Base-by-base conservation (phyloP, 306 rosid genomes). In the Glycine latifolia region DNA sequence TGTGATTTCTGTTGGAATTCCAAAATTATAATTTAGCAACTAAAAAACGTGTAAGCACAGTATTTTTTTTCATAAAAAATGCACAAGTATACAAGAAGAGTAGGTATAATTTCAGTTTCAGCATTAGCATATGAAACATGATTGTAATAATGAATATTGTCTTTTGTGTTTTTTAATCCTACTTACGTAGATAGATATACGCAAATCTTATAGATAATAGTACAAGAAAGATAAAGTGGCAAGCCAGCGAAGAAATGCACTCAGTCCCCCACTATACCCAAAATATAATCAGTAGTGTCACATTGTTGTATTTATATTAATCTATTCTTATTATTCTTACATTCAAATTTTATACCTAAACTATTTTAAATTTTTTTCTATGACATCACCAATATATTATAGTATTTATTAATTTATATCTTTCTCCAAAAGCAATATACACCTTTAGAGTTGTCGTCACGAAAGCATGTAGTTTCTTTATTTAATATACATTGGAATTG, bases 171-270 rank as follows among this genome's bases (percentile, higher is more conserved):
- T 26, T 26, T 26, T 2, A 26, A 26, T 26, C 31, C 31, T 26
- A 1, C 31, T 26, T 2, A 20, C 26, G 26, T 20, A 26, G 2
- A 26, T 26, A 26, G 31, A 26, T 26, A 26, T 26, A 26, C 41
- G 41, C 44, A 39, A 5, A 39, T 39, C 69, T 56, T 63, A 63
- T 33, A 63, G 41, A 60, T 39, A 6, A 46, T n/a, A 61, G 43
- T 46, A 75, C 53, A 41, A 79, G 79, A 73, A 82, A 78, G 46
- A 15, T 55, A 77, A 82, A 82, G 84, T 47, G 31, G 65, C 67
- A 20, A 72, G 77, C 70, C 80, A 79, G 43, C 26, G 10, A 14
- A 72, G 67, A 81, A 69, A 78, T 41, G 53, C 69, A 73, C 74
- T 1, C 26, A 20, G 31, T 26, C 31, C 31, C 78, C 74, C 82